Evolutionary conservation across 1,284 basidiomycete species (phyloP), one percentile per base, ranked within the genome.

Genomic region (Ganoderma lingzhi): DNA sequence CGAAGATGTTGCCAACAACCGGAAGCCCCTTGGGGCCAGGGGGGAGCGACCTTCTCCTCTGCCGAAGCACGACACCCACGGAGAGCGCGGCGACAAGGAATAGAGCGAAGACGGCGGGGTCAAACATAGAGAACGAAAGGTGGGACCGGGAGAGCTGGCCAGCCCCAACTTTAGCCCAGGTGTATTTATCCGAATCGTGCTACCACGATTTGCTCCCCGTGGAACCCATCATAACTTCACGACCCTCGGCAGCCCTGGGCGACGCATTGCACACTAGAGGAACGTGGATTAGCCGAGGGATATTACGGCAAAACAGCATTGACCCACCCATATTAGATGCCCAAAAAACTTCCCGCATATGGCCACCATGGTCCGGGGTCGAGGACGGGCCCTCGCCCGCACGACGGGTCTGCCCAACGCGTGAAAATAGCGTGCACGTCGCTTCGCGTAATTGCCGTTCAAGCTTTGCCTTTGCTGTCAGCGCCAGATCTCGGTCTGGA

Each of bases 21-120:
- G 78, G 78, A 19, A 74, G 58, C 6, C 77, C 77, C 48, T 68
- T 75, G 17, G 78, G 78, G 12, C 78, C 78, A 10, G 78, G 78
- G 19, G 78, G 78, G 55, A 77, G 74, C 10, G 69, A 65, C 15
- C 62, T 71, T 23, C 71, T 63, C 66, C 64, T 66, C 42, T 68
- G 71, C 35, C 63, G 66, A 30, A 67, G 59, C 48, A 71, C 62
- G 51, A 74, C 53, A n/a, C 63, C 69, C 45, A 63, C 69, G 41
- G 69, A 45, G 48, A 73, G 39, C 5, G 69, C 45, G 37, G 65
- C 56, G 23, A 63, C 63, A 30, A 63, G 32, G 14, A 70, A 41
- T 28, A 69, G 68, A 35, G 66, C 65, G 30, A 69, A 32, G 61
- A 66, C 5, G 23, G 35, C 63, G 12, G 67, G 55, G 55, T 68